Conservation (phyloP, 2,329 filamentous ascomycete genomes). For the Blastomyces parvus region DNA sequence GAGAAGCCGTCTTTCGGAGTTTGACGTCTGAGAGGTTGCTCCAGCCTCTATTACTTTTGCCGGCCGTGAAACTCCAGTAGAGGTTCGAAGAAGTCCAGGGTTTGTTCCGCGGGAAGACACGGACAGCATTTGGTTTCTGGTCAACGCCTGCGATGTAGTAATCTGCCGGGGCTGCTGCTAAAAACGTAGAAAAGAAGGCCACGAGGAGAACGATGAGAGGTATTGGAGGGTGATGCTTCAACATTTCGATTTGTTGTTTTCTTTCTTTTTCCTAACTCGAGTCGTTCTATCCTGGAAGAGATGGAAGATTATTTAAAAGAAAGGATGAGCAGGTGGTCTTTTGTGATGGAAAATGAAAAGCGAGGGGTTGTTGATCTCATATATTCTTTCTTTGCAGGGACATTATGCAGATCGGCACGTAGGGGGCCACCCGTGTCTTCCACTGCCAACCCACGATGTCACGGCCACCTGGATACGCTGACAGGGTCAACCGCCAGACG, state of each 20-base stretch:
- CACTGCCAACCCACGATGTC: background rate
- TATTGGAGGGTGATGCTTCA: background rate
- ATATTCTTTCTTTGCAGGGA: background rate
- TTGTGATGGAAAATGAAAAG: background rate
- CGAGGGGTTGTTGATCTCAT: background rate
- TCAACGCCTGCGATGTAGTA: constrained; percentile 18
- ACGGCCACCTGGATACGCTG: background rate
- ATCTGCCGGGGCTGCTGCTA: constrained; percentile 11
- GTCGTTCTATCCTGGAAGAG: background rate
- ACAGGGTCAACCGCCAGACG: background rate
- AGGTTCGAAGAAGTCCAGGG: constrained; percentile 15
- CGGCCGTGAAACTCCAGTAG: constrained; percentile 17
- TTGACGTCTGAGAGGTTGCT: constrained; percentile 16
- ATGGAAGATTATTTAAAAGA: background rate
- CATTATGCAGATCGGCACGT: background rate
- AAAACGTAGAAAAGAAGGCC: background rate
- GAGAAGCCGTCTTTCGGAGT: constrained; percentile 16
- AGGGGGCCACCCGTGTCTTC: background rate
- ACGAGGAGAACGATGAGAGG: background rate
- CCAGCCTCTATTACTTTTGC: constrained; percentile 10
- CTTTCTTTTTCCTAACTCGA: background rate
- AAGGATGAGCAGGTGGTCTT: background rate
- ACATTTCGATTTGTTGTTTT: background rate
- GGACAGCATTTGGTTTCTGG: constrained; percentile 17
- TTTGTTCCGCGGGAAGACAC: constrained; percentile 16